Evolutionary conservation across 129 eudicot genomes (phyloP), one percentile per base, ranked within the genome.

Genomic region (Arctium minus): DNA sequence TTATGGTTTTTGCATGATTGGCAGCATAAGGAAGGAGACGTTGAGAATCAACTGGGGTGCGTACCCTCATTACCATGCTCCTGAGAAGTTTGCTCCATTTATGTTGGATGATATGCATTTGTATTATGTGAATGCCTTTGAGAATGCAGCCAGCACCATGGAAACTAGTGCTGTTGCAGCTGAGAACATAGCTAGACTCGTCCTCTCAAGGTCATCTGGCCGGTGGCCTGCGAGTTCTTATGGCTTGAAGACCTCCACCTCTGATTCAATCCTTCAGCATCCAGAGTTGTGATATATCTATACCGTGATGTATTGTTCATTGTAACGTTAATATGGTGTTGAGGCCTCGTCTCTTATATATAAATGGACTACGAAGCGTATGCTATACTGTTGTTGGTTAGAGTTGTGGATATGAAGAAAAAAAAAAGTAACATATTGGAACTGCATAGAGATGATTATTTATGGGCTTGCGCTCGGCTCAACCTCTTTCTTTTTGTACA

Each of bases 101-200:
- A 82, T 96, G 60, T 85, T 93, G 89, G 99, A 96, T 72, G 91
- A 81, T 56, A 68, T 3, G 39, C 92, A 96, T 86, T 82, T 96
- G 76, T 93, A 93, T 89, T 93, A 96, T 77, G 88, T 96, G 18
- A 96, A 96, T 80, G 92, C 97, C 2, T 96, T 96, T 72, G 99
- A 96, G 91, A 96, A 89, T 87, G 99, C 99, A 44, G 97, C 99
- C 29, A 96, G 99, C 85, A 89, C 99, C 73, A 93, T 96, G 97
- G 97, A 96, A 84, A 96, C 99, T 8, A 76, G 99, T 76, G 97
- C 97, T 75, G 99, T 96, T 85, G 85, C 99, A 0, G 99, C 97
- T 40, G 99, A 96, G 87, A 96, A 96, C 81, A 86, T 96, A 70
- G 99, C 99, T 53, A 90, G 99, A 1, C 81, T 96, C 22, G 89